phyloP scores from a whole-genome alignment of 2,329 filamentous ascomycete genomes.

The Venturia effusa region DNA sequence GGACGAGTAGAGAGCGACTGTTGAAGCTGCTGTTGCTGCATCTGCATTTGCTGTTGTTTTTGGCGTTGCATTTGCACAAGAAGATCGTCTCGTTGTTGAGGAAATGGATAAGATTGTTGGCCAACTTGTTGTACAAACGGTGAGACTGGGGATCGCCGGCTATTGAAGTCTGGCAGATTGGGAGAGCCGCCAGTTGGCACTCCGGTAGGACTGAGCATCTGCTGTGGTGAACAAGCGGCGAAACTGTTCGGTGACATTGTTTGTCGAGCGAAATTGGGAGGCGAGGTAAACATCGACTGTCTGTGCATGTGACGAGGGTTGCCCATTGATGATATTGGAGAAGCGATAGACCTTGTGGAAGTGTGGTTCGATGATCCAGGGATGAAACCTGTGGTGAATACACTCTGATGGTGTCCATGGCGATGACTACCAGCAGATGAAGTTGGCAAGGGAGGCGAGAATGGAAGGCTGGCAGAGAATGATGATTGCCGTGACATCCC shows the following conservation, averaged over 20 bases:
- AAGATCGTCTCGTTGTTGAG: conserved; percentile 26
- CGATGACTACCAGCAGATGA: conserved; percentile 67
- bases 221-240: conserved; percentile 30
- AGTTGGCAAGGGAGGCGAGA: conserved; percentile 74
- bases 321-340: conserved; percentile 59
- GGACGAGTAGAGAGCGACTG: conserved; percentile 34
- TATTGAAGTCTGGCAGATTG: conserved; percentile 21
- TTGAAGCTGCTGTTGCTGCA: conserved; percentile 36
- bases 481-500: conserved; percentile 63
- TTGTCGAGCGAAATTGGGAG: conserved; percentile 55
- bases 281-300: conserved; percentile 57
- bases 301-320: conserved; percentile 51
- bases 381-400: conserved; percentile 36
- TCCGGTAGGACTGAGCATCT: conserved; percentile 26
- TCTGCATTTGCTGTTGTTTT: conserved; percentile 40
- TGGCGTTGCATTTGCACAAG: conserved; percentile 37
- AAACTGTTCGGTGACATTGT: conserved; percentile 40
- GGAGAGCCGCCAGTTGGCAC: conserved; percentile 34
- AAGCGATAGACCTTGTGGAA: conserved; percentile 54
- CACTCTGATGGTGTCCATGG: conserved; percentile 42
- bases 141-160: conserved; percentile 41
- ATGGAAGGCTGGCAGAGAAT: conserved; percentile 65
- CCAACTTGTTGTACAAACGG: conserved; percentile 43
- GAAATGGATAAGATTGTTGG: conserved; percentile 30
- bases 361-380: conserved; percentile 46